Conservation (phyloP, 1,139 yeast genomes). For the Blastobotrys capitulatus region DNA sequence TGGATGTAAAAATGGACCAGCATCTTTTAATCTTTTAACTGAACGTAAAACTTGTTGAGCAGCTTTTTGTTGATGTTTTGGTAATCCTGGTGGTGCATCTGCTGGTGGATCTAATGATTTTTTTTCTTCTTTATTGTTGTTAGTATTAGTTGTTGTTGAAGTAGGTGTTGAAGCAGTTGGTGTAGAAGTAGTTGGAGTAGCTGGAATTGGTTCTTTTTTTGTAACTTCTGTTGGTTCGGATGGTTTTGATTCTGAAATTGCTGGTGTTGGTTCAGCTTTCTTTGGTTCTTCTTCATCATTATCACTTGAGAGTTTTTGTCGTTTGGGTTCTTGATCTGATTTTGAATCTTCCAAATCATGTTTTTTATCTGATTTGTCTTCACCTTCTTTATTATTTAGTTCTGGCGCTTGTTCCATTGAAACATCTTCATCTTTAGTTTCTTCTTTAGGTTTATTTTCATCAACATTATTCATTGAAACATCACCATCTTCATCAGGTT, state of each 20-base stretch:
- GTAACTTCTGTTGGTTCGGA: background rate
- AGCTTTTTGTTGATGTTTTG: constrained; percentile 77
- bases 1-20: constrained; percentile 82
- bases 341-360: background rate
- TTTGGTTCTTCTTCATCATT: background rate
- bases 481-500: background rate
- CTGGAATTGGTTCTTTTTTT: background rate
- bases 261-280: background rate
- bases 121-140: background rate
- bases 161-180: background rate
- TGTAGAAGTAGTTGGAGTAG: background rate
- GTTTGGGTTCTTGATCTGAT: background rate
- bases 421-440: background rate
- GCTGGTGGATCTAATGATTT: constrained; percentile 20
- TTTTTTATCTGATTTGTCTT: background rate
- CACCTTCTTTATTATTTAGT: background rate
- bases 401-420: background rate
- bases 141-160: background rate
- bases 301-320: background rate
- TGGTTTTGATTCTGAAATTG: background rate
- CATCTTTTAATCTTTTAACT: constrained; percentile 85
- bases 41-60: constrained; percentile 45
- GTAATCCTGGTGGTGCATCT: constrained; percentile 50
- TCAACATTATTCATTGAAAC: background rate
- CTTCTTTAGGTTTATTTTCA: background rate